A percentile compares a stretch with the other conserved stretches of the same genome.
Conservation (phyloP, 345 rosid genomes). For the Cardamine resedifolia region DNA sequence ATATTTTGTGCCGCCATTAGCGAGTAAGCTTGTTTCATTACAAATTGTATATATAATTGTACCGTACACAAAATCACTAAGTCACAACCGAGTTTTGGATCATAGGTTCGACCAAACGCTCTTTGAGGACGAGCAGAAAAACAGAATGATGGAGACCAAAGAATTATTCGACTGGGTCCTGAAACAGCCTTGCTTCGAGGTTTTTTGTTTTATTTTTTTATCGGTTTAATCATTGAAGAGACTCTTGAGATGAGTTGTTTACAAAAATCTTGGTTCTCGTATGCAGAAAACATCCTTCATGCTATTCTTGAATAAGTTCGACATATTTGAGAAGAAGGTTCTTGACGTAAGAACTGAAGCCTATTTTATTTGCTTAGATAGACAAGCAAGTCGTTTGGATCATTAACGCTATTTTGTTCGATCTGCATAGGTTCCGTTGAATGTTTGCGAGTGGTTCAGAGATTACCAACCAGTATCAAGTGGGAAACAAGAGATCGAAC, state of each 20-base stretch:
- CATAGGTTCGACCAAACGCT: slow-evolving; percentile 91
- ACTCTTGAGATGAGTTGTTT: background rate
- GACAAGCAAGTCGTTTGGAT: background rate
- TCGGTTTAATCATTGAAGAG: background rate
- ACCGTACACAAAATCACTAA: background rate
- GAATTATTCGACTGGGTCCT: slow-evolving; percentile 96
- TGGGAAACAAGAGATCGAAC: slow-evolving; percentile 93
- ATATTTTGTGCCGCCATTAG: slow-evolving; percentile 97
- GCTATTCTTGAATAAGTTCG: slow-evolving; percentile 95
- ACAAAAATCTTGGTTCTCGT: slow-evolving; percentile 9
- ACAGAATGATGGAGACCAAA: slow-evolving; percentile 92
- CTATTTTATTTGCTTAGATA: background rate
- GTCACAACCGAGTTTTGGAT: background rate
- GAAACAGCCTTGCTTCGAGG: slow-evolving; percentile 99
- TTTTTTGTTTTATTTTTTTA: slow-evolving; percentile 7
- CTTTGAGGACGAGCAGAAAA: slow-evolving; percentile 87
- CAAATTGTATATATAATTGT: background rate
- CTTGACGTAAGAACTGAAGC: slow-evolving; percentile 55
- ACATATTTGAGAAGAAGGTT: slow-evolving; percentile 94
- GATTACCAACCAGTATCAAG: slow-evolving; percentile 89
- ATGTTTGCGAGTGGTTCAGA: slow-evolving; percentile 89
- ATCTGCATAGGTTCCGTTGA: slow-evolving; percentile 68
- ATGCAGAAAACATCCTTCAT: slow-evolving; percentile 97
- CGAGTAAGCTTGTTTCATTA: slow-evolving; percentile 67
- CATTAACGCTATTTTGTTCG: background rate